phyloP scores from a whole-genome alignment of 768 basidiomycete genomes.

The Leccinum subtestaceum region DNA sequence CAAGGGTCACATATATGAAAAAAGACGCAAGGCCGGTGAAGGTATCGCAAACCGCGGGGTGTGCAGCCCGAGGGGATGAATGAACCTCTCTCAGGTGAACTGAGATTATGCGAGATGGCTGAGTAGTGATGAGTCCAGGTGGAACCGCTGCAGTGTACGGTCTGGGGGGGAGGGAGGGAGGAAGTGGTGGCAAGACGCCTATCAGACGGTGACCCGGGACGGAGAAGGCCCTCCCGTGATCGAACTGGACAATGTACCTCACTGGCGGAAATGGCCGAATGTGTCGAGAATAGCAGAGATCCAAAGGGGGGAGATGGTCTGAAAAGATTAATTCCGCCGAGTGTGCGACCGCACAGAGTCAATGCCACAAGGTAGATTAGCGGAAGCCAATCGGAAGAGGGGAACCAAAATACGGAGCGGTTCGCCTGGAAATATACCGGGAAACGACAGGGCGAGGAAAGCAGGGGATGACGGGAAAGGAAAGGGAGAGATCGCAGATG shows the following conservation, averaged over 20 bases:
- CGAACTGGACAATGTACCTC: slow-evolving; percentile 34
- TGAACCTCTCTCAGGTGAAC: not conserved
- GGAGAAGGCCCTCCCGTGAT: slow-evolving; percentile 16
- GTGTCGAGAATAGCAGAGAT: slow-evolving; percentile 37
- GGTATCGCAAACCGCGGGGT: slow-evolving; percentile 13
- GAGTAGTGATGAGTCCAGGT: slow-evolving; percentile 1
- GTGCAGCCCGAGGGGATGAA: not conserved
- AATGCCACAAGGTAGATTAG: slow-evolving; percentile 40
- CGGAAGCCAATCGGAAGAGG: slow-evolving; percentile 47
- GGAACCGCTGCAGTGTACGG: slow-evolving; percentile 9
- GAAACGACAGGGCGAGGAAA: slow-evolving; percentile 41
- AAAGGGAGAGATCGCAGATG: slow-evolving; percentile 20
- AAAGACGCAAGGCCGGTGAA: slow-evolving; percentile 8
- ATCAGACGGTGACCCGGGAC: slow-evolving; percentile 20
- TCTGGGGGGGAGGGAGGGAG: slow-evolving; percentile 4
- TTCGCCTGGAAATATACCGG: slow-evolving; percentile 38
- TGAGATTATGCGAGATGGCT: not conserved
- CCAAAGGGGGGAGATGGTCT: slow-evolving; percentile 46
- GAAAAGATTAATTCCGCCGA: slow-evolving; percentile 33
- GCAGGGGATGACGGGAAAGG: slow-evolving; percentile 32
- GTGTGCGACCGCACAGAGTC: slow-evolving; percentile 26
- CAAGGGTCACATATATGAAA: slow-evolving; percentile 24
- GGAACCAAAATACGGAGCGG: slow-evolving; percentile 45
- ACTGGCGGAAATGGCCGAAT: slow-evolving; percentile 29
- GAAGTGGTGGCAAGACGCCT: slow-evolving; percentile 10